Base-by-base conservation (phyloP, 345 rosid genomes). In the Eucalyptus melliodora region DNA sequence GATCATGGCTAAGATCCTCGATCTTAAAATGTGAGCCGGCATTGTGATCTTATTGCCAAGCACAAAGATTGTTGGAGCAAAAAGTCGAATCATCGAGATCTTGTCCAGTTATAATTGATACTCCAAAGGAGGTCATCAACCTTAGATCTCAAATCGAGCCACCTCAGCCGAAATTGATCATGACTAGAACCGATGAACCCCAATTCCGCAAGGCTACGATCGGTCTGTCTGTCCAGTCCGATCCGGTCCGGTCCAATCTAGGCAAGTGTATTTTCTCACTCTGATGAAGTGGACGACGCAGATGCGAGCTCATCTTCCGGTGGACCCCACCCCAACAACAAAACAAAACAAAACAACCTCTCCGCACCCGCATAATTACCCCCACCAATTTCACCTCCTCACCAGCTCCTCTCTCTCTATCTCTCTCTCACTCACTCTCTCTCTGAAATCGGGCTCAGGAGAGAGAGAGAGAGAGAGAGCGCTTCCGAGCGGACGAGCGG, bases 1-100 rank as follows among this genome's bases (percentile, higher is more conserved):
- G 6, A 4, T 65, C 11, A n/a, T 4, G 3, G 37, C 21, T 4
- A 4, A 65, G 11, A 15, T 65, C 0, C 21, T 0, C 21, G 1
- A 8, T 6, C 11, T 16, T 8, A n/a, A 65, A 15, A n/a, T 30
- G 37, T 15, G 10, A 65, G 77, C 11, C 2, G 9, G 15, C 37
- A 0, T n/a, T 0, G 37, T 65, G 40, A 65, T 4, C 21, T 4
- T 7, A 65, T 15, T n/a, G 11, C 3, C 34, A 4, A 16, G 4
- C 21, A 65, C 31, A 26, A 27, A 27, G 2, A n/a, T 30, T 4
- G 10, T 0, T 7, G 10, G 2, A 65, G 10, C 19, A 31, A 31
- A 65, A 3, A n/a, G 17, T 15, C 8, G 11, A n/a, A 4, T 15
- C 77, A 65, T 15, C 10, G 0, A 16, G 6, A 7, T 27, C 19